A percentile compares a stretch with the other conserved stretches of the same genome.
Evolutionary conservation across 495 filamentous ascomycete species (phyloP).

Genomic region (Entonaema liquescens): DNA sequence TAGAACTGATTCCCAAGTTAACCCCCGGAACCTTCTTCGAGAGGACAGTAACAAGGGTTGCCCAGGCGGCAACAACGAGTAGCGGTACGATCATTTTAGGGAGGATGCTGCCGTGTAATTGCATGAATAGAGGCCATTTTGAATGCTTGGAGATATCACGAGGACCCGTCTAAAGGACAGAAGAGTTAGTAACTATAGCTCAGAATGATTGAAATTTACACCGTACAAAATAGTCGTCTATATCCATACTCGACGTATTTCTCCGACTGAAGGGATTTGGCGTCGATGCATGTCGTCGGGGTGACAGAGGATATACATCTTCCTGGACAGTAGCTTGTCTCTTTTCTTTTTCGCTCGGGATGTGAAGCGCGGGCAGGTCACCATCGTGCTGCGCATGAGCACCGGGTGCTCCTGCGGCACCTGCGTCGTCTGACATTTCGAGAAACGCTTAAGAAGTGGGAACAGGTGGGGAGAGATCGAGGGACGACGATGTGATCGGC

Average conservation of each 20-base stretch:
- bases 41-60: constrained; percentile 72
- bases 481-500: constrained; percentile 21
- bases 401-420: constrained; percentile 6
- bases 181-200: constrained; percentile 7
- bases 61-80: constrained; percentile 71
- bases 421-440: constrained; percentile 46
- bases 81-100: constrained; percentile 84
- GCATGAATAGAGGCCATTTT: constrained; percentile 81
- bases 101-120: constrained; percentile 81
- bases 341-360: constrained; percentile 27
- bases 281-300: constrained; percentile 43
- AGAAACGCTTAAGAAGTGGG: constrained; percentile 9
- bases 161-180: constrained; percentile 61
- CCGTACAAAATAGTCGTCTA: constrained; percentile 66
- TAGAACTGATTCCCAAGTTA: constrained; percentile 68
- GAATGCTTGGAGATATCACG: constrained; percentile 78
- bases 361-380: constrained; percentile 17
- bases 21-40: constrained; percentile 61
- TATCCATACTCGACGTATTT: constrained; percentile 53
- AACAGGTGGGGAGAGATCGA: constrained; percentile 28
- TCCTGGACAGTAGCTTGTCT: constrained; percentile 28
- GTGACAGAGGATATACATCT: constrained; percentile 45
- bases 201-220: background rate
- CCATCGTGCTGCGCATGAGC: constrained; percentile 18
- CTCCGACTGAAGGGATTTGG: constrained; percentile 58